These are phyloP conservation scores for Chaetomium tenue DNA, from an alignment of 495 filamentous ascomycete genomes.

Conservation along the genomic window DNA sequence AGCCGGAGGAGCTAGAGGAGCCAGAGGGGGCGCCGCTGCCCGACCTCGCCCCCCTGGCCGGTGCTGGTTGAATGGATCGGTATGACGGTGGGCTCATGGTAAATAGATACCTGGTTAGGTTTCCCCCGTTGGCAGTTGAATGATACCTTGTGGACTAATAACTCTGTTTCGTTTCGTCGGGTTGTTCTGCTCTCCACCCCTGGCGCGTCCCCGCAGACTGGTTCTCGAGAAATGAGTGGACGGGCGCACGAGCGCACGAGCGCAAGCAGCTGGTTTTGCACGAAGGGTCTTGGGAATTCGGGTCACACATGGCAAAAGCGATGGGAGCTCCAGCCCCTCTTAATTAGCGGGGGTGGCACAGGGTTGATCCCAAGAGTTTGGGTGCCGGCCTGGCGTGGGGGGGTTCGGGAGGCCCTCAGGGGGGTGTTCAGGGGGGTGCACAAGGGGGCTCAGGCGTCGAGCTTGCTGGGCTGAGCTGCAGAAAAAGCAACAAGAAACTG, in stretches of 20 bases:
- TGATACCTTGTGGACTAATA: background rate
- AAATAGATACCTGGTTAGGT: background rate
- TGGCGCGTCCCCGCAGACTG: no score
- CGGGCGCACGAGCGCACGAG: no score
- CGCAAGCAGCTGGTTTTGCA: no score
- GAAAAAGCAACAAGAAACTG: background rate
- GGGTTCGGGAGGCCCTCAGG: background rate
- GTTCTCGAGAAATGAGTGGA: no score
- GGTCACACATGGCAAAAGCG: background rate
- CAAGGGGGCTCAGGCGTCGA: no score
- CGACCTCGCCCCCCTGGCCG: conserved; percentile 11
- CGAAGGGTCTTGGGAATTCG: background rate
- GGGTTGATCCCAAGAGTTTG: background rate
- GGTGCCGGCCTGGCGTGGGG: background rate
- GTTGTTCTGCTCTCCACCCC: background rate
- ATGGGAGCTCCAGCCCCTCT: background rate
- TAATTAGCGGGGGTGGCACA: conserved; percentile 1
- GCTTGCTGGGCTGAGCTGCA: background rate
- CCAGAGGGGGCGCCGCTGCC: conserved; percentile 5
- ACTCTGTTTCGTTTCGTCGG: background rate
- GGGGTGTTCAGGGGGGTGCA: no score
- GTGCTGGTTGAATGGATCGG: conserved; percentile 27
- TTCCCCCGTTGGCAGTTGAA: background rate
- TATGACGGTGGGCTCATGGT: conserved; percentile 19
- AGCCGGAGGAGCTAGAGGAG: conserved; percentile 6